Percentiles rank a stretch among this genome's conserved stretches.
Evolutionary conservation across 345 rosid genomes (phyloP).

Genomic region (Salix arbutifolia): DNA sequence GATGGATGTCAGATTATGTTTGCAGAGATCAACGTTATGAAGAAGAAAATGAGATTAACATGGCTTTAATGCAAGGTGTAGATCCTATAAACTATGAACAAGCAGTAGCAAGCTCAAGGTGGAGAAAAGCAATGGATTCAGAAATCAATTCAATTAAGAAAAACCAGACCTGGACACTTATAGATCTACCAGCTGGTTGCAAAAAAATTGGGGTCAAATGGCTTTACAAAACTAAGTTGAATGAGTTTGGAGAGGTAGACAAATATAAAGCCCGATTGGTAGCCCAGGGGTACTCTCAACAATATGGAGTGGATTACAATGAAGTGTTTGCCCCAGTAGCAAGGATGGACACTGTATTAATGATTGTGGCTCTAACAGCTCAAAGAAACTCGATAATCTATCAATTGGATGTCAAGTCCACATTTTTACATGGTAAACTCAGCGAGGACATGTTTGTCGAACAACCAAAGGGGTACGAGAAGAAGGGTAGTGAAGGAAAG

Average conservation of each 20-base stretch:
- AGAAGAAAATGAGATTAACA: background rate
- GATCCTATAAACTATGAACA: background rate
- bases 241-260: too few relatives aligned
- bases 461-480: too few relatives aligned
- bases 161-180: background rate
- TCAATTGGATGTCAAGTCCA: background rate
- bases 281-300: too few relatives aligned
- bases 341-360: background rate
- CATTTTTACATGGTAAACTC: background rate
- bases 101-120: background rate
- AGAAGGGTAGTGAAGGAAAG: too few relatives aligned
- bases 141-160: background rate
- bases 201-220: too few relatives aligned
- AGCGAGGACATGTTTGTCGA: too few relatives aligned
- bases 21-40: too few relatives aligned
- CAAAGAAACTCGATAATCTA: background rate
- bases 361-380: background rate
- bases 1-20: too few relatives aligned
- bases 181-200: fast-evolving
- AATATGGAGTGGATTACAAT: too few relatives aligned
- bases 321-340: background rate
- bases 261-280: too few relatives aligned
- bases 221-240: background rate
- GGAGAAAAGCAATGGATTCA: background rate
- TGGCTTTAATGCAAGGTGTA: too few relatives aligned